These are phyloP conservation scores for Kodamaea fungicola DNA, from an alignment of 1,139 yeast genomes.

Conservation along the genomic window DNA sequence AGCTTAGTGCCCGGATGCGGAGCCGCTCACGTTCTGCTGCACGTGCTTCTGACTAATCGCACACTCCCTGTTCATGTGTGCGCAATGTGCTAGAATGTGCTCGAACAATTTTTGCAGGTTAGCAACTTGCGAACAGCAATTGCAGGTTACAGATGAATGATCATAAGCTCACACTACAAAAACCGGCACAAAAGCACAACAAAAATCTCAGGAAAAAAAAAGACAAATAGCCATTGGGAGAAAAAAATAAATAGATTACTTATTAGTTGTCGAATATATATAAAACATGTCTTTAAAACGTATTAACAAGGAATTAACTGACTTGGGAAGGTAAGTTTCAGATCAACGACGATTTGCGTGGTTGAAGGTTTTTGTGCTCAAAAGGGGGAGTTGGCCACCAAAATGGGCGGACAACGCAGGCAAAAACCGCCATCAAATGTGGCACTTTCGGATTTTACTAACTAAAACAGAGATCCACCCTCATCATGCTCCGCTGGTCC, in stretches of 20 bases:
- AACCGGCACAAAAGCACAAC: background rate
- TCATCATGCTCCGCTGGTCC: slow-evolving; percentile 99
- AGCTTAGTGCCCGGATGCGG: too few relatives aligned
- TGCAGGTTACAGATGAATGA: background rate
- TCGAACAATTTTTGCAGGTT: too few relatives aligned
- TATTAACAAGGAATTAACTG: slow-evolving; percentile 92
- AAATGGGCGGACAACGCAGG: background rate
- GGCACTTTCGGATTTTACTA: too few relatives aligned
- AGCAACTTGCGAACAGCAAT: too few relatives aligned
- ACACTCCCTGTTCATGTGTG: background rate
- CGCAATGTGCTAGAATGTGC: too few relatives aligned
- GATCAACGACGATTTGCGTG: background rate
- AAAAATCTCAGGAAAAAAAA: background rate
- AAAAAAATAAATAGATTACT: background rate
- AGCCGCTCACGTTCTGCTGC: too few relatives aligned
- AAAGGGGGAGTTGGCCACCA: background rate
- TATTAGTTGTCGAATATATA: background rate
- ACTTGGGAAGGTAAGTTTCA: slow-evolving; percentile 80
- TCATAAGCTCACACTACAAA: slow-evolving; percentile 4
- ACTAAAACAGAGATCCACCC: slow-evolving; percentile 80
- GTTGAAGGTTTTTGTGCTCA: background rate
- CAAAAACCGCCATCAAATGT: background rate
- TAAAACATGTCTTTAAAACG: slow-evolving; percentile 80
- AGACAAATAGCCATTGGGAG: slow-evolving; percentile 1
- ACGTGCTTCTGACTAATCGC: slow-evolving; percentile 1